phyloP scores from a whole-genome alignment of 2,329 filamentous ascomycete species.

The Myotisia sp. region DNA sequence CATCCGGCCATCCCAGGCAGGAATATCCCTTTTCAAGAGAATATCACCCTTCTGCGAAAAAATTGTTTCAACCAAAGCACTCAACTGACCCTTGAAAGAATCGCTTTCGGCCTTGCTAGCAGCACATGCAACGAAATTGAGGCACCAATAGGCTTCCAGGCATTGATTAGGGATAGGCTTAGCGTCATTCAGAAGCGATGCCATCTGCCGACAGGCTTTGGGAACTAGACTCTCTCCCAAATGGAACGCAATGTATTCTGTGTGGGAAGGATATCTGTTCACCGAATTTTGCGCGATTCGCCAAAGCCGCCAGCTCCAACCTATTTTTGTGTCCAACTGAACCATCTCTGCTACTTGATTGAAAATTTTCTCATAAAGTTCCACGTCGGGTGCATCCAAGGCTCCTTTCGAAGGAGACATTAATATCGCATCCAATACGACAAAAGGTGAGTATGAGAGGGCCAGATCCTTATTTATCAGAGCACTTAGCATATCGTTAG shows the following conservation, averaged over 20 bases:
- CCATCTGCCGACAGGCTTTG: conserved; percentile 19
- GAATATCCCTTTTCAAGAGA: conserved; percentile 16
- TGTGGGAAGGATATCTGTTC: conserved; percentile 17
- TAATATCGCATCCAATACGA: conserved; percentile 25
- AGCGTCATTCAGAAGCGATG: conserved; percentile 18
- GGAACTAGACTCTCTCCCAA: conserved; percentile 16
- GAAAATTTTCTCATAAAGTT: conserved; percentile 1
- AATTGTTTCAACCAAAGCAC: too few relatives aligned
- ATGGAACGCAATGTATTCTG: conserved; percentile 14
- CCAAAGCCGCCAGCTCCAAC: conserved; percentile 32
- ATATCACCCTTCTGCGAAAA: too few relatives aligned
- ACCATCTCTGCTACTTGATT: conserved; percentile 2
- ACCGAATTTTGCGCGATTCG: conserved; percentile 23
- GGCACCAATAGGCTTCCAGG: conserved; percentile 27
- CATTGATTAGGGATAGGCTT: conserved; percentile 11
- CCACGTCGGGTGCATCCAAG: conserved; percentile 7
- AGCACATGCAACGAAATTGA: conserved; percentile 19
- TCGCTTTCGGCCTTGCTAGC: conserved; percentile 15
- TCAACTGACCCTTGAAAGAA: conserved; percentile 13
- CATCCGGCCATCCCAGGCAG: conserved; percentile 25
- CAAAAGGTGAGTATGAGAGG: conserved; percentile 22
- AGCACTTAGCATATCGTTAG: not conserved
- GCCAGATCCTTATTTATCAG: conserved; percentile 11
- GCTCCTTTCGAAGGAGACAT: conserved; percentile 16
- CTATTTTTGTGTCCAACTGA: conserved; percentile 15